These are phyloP conservation scores for Neoscytalidium dimidiatum DNA, from an alignment of 2,329 filamentous ascomycete genomes.

Conservation along the genomic window DNA sequence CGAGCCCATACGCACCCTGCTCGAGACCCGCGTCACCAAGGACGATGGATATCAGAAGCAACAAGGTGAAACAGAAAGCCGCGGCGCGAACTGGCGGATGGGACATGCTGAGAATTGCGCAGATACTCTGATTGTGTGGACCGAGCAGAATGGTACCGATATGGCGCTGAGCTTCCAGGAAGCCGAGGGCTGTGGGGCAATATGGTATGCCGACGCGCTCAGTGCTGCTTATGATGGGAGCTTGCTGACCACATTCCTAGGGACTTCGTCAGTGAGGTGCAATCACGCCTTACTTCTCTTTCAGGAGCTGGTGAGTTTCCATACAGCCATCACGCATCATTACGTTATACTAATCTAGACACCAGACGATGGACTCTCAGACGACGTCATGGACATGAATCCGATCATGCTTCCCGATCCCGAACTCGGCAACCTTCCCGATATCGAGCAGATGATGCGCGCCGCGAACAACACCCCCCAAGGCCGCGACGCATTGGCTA, in stretches of 20 bases:
- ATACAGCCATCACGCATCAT: conserved; percentile 5
- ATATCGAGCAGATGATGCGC: conserved; percentile 84
- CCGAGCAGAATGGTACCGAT: conserved; percentile 84
- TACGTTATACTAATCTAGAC: background rate
- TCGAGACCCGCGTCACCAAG: conserved; percentile 88
- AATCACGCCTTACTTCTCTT: conserved; percentile 69
- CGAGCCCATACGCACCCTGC: conserved; percentile 75
- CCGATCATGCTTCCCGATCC: conserved; percentile 75
- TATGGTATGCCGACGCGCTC: conserved; percentile 66
- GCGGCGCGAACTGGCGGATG: conserved; percentile 10
- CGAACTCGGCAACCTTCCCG: conserved; percentile 77
- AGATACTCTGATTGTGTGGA: conserved; percentile 92
- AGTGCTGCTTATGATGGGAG: background rate
- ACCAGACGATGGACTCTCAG: conserved; percentile 81
- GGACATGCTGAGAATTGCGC: conserved; percentile 18
- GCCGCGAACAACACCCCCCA: conserved; percentile 71
- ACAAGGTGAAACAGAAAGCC: conserved; percentile 66
- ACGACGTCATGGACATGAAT: conserved; percentile 68
- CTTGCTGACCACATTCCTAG: conserved; percentile 47
- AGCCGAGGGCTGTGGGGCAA: conserved; percentile 85
- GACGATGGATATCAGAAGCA: conserved; percentile 98
- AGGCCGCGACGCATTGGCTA: conserved; percentile 83
- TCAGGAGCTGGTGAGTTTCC: conserved; percentile 59
- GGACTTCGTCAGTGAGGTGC: conserved; percentile 88
- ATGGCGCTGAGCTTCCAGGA: conserved; percentile 99